A percentile compares a stretch with the other conserved stretches of the same genome.
These are phyloP conservation scores for Aegilops speltoides DNA, from an alignment of 176 grass and related monocot species.

Conservation along the genomic window DNA sequence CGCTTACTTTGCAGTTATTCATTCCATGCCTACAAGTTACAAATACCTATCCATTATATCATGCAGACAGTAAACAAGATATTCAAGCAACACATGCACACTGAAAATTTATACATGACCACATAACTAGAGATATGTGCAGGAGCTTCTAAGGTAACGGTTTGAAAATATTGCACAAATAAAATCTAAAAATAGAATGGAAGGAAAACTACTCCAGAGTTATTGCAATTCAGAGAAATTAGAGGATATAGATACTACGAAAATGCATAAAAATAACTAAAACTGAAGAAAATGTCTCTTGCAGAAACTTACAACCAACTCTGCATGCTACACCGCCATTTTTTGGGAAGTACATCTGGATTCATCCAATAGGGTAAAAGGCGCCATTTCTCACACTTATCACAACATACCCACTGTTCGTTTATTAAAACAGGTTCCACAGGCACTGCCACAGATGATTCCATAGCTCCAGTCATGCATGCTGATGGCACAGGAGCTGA, in stretches of 20 bases:
- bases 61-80: conserved; percentile 16
- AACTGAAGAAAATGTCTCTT: conserved; percentile 8
- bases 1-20: conserved; percentile 61
- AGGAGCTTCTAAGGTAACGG: neutral
- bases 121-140: neutral
- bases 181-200: neutral
- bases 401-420: conserved; percentile 71
- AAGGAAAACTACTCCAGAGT: neutral
- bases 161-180: conserved; percentile 15
- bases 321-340: conserved; percentile 65
- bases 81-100: conserved; percentile 24
- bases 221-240: conserved; percentile 29
- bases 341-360: conserved; percentile 52
- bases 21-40: conserved; percentile 59
- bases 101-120: neutral
- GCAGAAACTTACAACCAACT: conserved; percentile 73
- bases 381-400: conserved; percentile 75
- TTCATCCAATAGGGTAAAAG: conserved; percentile 73
- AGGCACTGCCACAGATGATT: conserved; percentile 17
- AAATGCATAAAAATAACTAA: conserved; percentile 11
- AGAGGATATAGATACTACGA: neutral
- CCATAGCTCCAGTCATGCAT: conserved; percentile 11
- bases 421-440: conserved; percentile 49
- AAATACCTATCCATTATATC: conserved; percentile 3
- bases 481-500: conserved; percentile 38